Base-by-base conservation (phyloP, 2,329 filamentous ascomycete species). In the Colletotrichum cuscutae region DNA sequence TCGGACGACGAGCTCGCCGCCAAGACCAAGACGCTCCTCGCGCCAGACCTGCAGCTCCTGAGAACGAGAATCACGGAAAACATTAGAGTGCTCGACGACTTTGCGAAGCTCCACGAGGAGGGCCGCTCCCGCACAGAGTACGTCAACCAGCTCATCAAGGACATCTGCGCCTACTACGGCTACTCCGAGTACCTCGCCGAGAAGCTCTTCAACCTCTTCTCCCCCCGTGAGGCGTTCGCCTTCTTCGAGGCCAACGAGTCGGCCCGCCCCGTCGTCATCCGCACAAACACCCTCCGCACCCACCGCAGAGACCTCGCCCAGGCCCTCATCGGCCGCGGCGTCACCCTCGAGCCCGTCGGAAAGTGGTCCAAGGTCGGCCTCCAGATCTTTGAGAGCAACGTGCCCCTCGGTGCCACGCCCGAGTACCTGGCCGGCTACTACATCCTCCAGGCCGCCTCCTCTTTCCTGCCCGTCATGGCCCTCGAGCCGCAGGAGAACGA, bases 191-290 rank as follows among this genome's bases (percentile, higher is more conserved):
- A 93, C 84, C 89, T 99, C n/a, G 97, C 95, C 5, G 94, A 98
- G 84, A 99, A 98, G 87, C 91, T 99, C 19, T 95, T 95, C 85
- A 92, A 93, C 79, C 91, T 99, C 7, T 98, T 99, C 85, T 91
- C 95, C 1, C 94, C 97, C 0, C 92, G 93, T 77, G 97, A 99
- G 85, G 97, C 97, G 0, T 97, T 98, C 77, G 95, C 95, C 67
- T 99, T 99, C 85, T 98, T 99, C 85, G 97, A 99, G 85, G 96
- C 96, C 78, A 99, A 99, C 91, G 97, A 99, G 85, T 95, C 94
- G 32, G 91, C 95, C 15, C 91, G 97, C 64, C 97, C 97, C 4
- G 92, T 99, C 71, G 97, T 99, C 76, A 97, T 99, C 81, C 92
- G 97, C 79, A 98, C 97, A 75, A 99, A 99, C 84, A 99, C 96